Percentiles rank a stretch among this genome's conserved stretches.
Conservation (phyloP, 2,329 filamentous ascomycete species). For the Ophiocordyceps sinensis region DNA sequence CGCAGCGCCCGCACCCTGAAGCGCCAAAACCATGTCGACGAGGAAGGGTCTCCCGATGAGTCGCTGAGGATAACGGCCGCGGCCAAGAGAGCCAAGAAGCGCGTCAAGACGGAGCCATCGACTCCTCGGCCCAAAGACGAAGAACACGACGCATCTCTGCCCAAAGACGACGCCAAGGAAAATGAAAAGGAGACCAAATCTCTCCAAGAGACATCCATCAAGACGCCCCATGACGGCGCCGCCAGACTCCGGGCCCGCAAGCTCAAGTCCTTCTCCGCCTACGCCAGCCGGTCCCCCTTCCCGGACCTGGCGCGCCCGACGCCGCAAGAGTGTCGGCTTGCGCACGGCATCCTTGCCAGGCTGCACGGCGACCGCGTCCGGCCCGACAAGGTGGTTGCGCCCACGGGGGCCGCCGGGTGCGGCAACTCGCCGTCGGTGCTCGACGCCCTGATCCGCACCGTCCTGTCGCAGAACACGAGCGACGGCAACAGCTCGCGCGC, state of each 20-base stretch:
- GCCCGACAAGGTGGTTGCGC: constrained; percentile 46
- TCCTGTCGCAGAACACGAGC: constrained; percentile 39
- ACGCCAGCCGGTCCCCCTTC: constrained; percentile 40
- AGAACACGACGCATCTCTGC: neutral
- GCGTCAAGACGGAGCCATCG: constrained; percentile 1
- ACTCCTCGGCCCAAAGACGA: neutral
- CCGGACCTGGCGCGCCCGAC: constrained; percentile 54
- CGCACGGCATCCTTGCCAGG: constrained; percentile 48
- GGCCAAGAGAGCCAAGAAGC: neutral
- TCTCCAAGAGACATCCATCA: neutral
- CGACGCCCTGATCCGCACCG: constrained; percentile 35
- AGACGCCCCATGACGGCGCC: constrained; percentile 5
- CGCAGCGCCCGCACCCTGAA: constrained; percentile 5
- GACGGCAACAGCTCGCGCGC: constrained; percentile 45
- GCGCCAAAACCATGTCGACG: neutral
- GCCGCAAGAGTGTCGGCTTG: constrained; percentile 49
- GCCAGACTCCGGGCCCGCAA: constrained; percentile 24
- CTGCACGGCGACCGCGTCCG: constrained; percentile 50
- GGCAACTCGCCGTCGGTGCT: constrained; percentile 35
- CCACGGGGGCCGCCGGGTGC: constrained; percentile 49
- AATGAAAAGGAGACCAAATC: neutral
- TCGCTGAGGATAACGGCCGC: neutral
- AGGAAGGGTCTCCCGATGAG: neutral
- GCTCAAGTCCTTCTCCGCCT: constrained; percentile 26
- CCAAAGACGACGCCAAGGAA: neutral